Evolutionary conservation across 2,329 filamentous ascomycete species (phyloP).

Genomic region (Diaporthe batatas): DNA sequence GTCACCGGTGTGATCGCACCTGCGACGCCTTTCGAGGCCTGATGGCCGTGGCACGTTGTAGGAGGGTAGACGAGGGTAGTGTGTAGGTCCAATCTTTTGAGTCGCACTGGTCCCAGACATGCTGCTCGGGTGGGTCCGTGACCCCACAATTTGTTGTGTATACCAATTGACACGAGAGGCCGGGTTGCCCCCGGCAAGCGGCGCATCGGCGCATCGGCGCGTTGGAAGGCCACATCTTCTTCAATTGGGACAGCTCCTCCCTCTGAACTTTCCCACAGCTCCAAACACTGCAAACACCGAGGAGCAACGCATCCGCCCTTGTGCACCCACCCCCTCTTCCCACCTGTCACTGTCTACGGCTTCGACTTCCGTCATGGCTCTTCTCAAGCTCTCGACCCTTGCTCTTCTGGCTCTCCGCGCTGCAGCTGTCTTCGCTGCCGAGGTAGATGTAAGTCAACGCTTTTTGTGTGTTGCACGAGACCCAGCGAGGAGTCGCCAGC

Average conservation of each 20-base stretch:
- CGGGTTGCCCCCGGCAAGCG: slow-evolving; percentile 34
- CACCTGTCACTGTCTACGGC: slow-evolving; percentile 39
- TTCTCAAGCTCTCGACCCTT: slow-evolving; percentile 78
- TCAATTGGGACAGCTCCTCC: slow-evolving; percentile 41
- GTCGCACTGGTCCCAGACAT: too few species aligned
- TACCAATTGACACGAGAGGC: slow-evolving; percentile 14
- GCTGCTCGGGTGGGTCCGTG: not conserved
- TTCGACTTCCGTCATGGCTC: slow-evolving; percentile 71
- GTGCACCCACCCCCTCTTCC: slow-evolving; percentile 30
- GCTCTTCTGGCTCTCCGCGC: slow-evolving; percentile 79
- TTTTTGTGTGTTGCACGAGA: slow-evolving; percentile 45
- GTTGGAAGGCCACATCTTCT: slow-evolving; percentile 42
- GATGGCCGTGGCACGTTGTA: not conserved
- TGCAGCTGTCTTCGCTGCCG: slow-evolving; percentile 71
- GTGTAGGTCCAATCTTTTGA: too few species aligned
- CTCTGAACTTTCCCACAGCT: slow-evolving; percentile 29
- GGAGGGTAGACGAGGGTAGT: not conserved
- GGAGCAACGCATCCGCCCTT: slow-evolving; percentile 40
- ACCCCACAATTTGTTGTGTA: slow-evolving; percentile 19
- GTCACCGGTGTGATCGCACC: slow-evolving; percentile 49
- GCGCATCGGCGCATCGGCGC: slow-evolving; percentile 33
- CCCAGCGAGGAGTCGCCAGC: not conserved
- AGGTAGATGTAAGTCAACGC: slow-evolving; percentile 66
- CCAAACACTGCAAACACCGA: slow-evolving; percentile 28
- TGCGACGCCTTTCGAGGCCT: slow-evolving; percentile 41